A percentile compares a stretch with the other conserved stretches of the same genome.
These are phyloP conservation scores for Cyathus striatus DNA, from an alignment of 768 basidiomycete genomes.

Conservation along the genomic window DNA sequence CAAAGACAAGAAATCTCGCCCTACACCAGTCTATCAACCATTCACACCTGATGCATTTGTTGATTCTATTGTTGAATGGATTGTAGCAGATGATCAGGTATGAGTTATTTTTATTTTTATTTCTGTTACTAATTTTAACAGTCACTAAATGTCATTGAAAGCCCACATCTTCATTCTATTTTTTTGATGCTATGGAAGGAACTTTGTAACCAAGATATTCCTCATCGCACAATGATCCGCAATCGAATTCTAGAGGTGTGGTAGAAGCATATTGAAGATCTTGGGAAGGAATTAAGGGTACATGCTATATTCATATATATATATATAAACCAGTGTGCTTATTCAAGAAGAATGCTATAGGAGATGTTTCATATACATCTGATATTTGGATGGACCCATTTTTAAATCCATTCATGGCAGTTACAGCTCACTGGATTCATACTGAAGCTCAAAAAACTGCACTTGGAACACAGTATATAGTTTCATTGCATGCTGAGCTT, in stretches of 20 bases:
- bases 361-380: constrained; percentile 1
- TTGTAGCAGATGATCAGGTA: constrained; percentile 5
- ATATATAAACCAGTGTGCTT: neutral
- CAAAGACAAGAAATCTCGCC: neutral
- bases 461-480: neutral
- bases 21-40: neutral
- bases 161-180: constrained; percentile 1
- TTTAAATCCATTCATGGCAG: constrained; percentile 3
- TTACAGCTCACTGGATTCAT: constrained; percentile 4
- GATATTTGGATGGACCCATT: constrained; percentile 2
- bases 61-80: constrained; percentile 3
- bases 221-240: neutral
- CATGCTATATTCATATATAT: neutral
- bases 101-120: neutral
- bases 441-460: neutral
- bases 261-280: neutral
- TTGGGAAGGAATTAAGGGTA: neutral
- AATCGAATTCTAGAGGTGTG: neutral
- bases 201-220: neutral
- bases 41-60: neutral
- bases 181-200: constrained; percentile 3
- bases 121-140: neutral
- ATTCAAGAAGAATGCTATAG: neutral
- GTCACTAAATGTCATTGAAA: constrained; percentile 2
- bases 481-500: constrained; percentile 5